These are phyloP conservation scores for Protoeuglena noctilucae DNA, from an alignment of 139 green algal genomes.

Conservation along the genomic window DNA sequence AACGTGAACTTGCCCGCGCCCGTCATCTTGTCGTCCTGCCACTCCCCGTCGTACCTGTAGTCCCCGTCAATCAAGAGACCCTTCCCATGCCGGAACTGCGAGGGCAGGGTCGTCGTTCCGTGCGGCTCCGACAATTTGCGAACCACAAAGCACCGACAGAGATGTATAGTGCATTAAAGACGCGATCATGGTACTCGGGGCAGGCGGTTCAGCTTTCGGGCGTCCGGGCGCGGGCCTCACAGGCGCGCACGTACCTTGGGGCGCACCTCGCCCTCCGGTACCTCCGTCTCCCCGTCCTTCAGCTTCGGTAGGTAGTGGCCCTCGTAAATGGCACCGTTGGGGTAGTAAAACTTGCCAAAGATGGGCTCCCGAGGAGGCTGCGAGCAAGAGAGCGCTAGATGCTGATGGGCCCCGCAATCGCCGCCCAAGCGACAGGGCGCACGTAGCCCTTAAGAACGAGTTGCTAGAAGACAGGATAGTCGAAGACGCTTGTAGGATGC, in stretches of 20 bases:
- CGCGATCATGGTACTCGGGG: no score
- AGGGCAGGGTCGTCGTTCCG: conserved; percentile 4
- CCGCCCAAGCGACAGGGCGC: no score
- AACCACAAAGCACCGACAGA: neutral
- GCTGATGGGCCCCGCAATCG: no score
- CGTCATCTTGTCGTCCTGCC: conserved; percentile 30
- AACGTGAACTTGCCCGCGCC: conserved; percentile 32
- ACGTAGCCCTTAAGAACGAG: no score
- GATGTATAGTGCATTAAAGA: neutral
- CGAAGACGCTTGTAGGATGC: no score
- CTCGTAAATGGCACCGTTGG: conserved; percentile 18
- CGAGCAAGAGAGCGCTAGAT: no score
- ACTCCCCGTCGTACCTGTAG: conserved; percentile 26
- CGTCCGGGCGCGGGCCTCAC: neutral
- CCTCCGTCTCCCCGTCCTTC: conserved; percentile 5
- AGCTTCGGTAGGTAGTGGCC: conserved; percentile 10
- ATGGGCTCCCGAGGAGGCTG: conserved; percentile 6
- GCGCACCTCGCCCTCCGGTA: conserved; percentile 2
- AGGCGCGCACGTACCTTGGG: neutral
- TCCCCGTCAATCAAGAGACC: conserved; percentile 13
- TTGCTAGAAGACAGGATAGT: no score
- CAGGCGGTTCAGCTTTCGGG: neutral
- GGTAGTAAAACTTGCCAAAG: conserved; percentile 18
- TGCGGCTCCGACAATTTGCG: neutral
- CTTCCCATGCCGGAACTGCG: conserved; percentile 9